These are phyloP conservation scores for Coemansia sp. DNA, from an alignment of 371 early-diverging fungal species.

Conservation along the genomic window DNA sequence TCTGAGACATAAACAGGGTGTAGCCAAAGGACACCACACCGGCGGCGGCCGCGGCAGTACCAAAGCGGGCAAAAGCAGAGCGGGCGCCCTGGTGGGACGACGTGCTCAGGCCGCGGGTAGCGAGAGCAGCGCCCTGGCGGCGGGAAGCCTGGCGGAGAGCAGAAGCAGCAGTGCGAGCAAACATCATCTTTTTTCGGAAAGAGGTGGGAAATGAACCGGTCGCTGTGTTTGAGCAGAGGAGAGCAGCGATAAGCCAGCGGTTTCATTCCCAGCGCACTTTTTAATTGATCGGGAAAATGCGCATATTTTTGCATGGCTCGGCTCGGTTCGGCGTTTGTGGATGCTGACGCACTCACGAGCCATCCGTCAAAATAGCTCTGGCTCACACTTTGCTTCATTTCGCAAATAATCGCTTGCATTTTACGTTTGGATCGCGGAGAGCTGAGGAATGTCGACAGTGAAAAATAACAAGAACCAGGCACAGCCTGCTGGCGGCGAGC, in stretches of 20 bases:
- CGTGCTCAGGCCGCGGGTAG: slow-evolving; percentile 55
- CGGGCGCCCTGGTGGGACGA: slow-evolving; percentile 51
- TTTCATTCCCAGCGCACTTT: neutral
- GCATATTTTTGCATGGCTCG: too few relatives aligned
- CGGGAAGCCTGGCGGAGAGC: slow-evolving; percentile 45
- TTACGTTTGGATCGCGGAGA: too few relatives aligned
- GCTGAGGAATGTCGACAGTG: slow-evolving; percentile 13
- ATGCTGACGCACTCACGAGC: neutral
- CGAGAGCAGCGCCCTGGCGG: slow-evolving; percentile 38
- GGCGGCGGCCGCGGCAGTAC: slow-evolving; percentile 56
- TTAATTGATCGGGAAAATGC: neutral
- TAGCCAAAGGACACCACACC: slow-evolving; percentile 57
- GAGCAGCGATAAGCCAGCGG: neutral
- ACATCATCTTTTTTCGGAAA: slow-evolving; percentile 22
- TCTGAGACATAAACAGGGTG: slow-evolving; percentile 28
- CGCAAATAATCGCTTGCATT: neutral
- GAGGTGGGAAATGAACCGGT: neutral
- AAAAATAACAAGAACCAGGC: slow-evolving; percentile 2
- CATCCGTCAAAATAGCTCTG: too few relatives aligned
- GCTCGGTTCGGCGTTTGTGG: neutral
- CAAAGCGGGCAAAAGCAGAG: slow-evolving; percentile 50
- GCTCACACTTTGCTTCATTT: neutral
- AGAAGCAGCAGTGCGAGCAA: slow-evolving; percentile 39
- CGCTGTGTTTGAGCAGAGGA: neutral
- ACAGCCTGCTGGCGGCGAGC: neutral